phyloP scores from a whole-genome alignment of 2,329 filamentous ascomycete species.

The Arthroderma sp. region DNA sequence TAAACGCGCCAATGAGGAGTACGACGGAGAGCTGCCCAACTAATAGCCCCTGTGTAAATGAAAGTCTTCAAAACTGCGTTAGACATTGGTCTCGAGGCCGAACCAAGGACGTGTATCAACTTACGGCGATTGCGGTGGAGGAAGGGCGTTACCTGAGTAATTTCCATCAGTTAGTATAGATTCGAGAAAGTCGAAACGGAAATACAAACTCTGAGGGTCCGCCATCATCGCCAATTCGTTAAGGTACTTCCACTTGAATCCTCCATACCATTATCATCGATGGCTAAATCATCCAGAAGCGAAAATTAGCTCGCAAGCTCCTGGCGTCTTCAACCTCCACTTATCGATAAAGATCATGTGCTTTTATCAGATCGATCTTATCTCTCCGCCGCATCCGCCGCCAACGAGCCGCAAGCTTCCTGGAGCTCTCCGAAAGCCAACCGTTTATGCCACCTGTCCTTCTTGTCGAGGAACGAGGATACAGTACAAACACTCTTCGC shows the following conservation, averaged over 20 bases:
- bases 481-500: background rate
- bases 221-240: conserved; percentile 10
- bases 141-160: background rate
- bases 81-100: background rate
- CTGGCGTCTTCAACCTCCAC: background rate
- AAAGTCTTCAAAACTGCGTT: conserved; percentile 43
- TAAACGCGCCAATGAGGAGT: conserved; percentile 81
- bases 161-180: too few relatives aligned
- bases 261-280: background rate
- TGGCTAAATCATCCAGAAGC: background rate
- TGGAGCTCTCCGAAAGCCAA: background rate
- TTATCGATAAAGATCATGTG: background rate
- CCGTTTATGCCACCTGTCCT: background rate
- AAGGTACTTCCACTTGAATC: background rate
- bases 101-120: background rate
- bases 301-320: background rate
- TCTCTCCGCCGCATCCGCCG: conserved; percentile 3
- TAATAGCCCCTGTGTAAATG: conserved; percentile 87
- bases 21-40: conserved; percentile 88
- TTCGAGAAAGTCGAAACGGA: background rate
- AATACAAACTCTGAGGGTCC: conserved; percentile 9
- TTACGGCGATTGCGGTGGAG: conserved; percentile 8
- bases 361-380: conserved; percentile 13
- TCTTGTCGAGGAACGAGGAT: background rate
- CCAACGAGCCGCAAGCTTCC: background rate